Base-by-base conservation (phyloP, 306 rosid genomes). In the Ormosia emarginata region DNA sequence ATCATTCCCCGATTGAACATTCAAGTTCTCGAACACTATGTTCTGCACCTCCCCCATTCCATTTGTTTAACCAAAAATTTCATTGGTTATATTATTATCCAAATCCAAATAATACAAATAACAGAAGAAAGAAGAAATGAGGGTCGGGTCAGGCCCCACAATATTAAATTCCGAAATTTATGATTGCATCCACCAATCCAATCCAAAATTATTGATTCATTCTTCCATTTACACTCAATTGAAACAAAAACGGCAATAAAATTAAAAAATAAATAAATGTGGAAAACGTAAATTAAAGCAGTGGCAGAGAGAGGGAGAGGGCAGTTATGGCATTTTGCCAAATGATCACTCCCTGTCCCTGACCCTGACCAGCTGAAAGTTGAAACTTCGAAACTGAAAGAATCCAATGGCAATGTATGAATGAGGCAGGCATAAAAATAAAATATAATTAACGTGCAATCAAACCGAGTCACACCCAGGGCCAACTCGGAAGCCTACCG, bases 1-100 rank as follows among this genome's bases (percentile, higher is more conserved):
- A 78, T 95, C 99, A 49, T 33, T 88, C 68, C 99, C 99, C 8
- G 97, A 94, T 74, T 95, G 99, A 1, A 95, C 87, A 37, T 90
- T 82, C 70, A 91, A 83, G 57, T 87, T 87, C 94, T 84, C 80
- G 67, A 95, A 92, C 84, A 88, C 91, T 30, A 95, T 85, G 10
- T 74, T 85, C 99, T 94, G 89, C 85, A 0, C 24, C 3, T 17
- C 12, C 37, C 66, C 37, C 0, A 2, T 24, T 24, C 24, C 8
- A 17, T 40, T 58, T 40, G 6, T 29, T 17, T 18, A 10, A 5
- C 12, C 24, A 24, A 24, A 15, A 8, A 59, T 3, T n/a, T 13
- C 5, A 18, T 24, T 24, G 0, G 24, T 24, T 24, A 24, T 24
- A 41, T 43, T 43, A 7, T 5, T 43, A 41, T 7, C 7, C 7